Conservation (phyloP, 345 rosid genomes). For the Zanthoxylum bungeanum region DNA sequence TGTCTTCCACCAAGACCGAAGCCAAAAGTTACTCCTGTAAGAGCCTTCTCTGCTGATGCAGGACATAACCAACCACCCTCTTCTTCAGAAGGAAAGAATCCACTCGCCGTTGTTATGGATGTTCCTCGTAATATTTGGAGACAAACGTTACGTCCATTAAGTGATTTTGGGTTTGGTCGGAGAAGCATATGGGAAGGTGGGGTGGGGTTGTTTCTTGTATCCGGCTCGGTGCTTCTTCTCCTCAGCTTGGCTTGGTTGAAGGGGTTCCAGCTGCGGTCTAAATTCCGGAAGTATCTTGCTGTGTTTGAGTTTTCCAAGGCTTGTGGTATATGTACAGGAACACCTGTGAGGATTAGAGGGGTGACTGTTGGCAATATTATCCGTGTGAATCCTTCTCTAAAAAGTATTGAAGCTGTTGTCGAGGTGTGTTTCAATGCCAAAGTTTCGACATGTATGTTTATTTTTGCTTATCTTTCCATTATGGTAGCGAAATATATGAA, state of each 20-base stretch:
- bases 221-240: conserved; percentile 78
- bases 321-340: conserved; percentile 84
- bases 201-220: conserved; percentile 89
- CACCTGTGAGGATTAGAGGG: conserved; percentile 96
- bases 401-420: conserved; percentile 83
- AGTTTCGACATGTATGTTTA: conserved; percentile 8
- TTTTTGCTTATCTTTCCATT: background rate
- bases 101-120: conserved; percentile 65
- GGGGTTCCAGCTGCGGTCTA: conserved; percentile 75
- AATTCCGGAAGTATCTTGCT: conserved; percentile 78
- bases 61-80: conserved; percentile 46
- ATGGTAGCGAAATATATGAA: background rate
- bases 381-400: conserved; percentile 86
- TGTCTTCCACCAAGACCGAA: conserved; percentile 51
- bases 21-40: conserved; percentile 28
- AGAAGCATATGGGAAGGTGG: conserved; percentile 99
- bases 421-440: conserved; percentile 54
- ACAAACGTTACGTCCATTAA: conserved; percentile 72
- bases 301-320: conserved; percentile 86
- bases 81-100: conserved; percentile 44
- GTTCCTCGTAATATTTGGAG: conserved; percentile 73
- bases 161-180: conserved; percentile 91
- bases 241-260: conserved; percentile 92
- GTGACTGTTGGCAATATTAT: conserved; percentile 87
- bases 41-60: conserved; percentile 55